Percentiles rank a stretch among this genome's conserved stretches.
These are phyloP conservation scores for Backusella parvicylindrica DNA, from an alignment of 192 early-diverging fungal species.

Conservation along the genomic window DNA sequence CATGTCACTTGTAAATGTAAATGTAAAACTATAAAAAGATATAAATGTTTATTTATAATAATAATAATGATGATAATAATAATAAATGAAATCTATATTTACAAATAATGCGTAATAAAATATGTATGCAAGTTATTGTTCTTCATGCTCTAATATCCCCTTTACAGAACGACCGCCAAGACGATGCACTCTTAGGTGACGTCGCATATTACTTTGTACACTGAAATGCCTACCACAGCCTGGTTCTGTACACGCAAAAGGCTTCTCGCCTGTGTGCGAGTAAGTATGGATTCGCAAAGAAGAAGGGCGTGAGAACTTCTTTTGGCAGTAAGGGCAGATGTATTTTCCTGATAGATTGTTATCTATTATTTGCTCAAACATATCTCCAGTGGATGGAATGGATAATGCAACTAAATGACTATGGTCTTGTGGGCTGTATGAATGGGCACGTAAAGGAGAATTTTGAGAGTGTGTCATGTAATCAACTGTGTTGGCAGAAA, in stretches of 20 bases:
- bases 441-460: neutral
- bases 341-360: neutral
- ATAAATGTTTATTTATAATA: too few species aligned
- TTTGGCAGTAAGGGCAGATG: conserved; percentile 58
- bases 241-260: conserved; percentile 57
- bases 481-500: neutral
- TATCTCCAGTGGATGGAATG: neutral
- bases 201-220: conserved; percentile 70
- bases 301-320: conserved; percentile 67
- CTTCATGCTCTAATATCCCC: neutral
- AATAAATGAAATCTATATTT: neutral
- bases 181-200: conserved; percentile 61
- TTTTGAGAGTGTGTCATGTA: neutral
- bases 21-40: too few species aligned
- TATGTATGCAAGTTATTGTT: neutral
- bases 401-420: neutral
- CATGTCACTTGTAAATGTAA: too few species aligned
- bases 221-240: conserved; percentile 66
- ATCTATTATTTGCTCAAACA: neutral
- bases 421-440: neutral
- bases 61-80: neutral
- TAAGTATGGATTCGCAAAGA: conserved; percentile 67
- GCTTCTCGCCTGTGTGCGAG: conserved; percentile 77
- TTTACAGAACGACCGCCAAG: neutral
- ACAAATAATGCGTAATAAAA: neutral